These are phyloP conservation scores for Oryza longistaminata DNA, from an alignment of 176 grass and related monocot genomes.

Conservation along the genomic window DNA sequence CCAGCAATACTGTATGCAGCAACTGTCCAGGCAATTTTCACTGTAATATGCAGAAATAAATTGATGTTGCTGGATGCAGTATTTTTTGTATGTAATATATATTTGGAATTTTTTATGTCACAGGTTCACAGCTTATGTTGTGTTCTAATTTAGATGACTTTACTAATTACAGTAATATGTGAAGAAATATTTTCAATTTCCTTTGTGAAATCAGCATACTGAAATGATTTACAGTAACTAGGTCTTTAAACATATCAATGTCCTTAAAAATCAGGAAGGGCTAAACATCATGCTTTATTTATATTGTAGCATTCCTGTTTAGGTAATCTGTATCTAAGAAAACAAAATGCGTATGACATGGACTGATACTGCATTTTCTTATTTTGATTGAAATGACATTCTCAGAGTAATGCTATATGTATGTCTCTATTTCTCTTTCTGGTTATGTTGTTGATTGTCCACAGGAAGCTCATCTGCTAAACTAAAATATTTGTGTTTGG, in stretches of 20 bases:
- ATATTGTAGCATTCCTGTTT: background rate
- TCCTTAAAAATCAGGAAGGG: background rate
- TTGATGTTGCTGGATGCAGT: background rate
- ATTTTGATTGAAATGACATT: background rate
- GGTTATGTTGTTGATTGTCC: background rate
- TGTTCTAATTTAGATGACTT: background rate
- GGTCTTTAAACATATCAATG: background rate
- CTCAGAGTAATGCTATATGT: background rate
- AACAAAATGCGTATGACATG: background rate
- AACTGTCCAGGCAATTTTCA: slow-evolving; percentile 3
- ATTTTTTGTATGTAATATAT: slow-evolving; percentile 16
- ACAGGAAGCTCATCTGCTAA: background rate
- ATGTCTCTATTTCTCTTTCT: background rate
- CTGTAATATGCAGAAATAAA: slow-evolving; percentile 1
- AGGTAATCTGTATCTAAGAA: background rate
- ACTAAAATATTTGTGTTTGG: too few species aligned
- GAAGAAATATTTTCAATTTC: background rate
- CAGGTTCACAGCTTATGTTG: background rate
- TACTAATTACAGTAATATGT: background rate
- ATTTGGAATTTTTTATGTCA: background rate
- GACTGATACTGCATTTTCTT: background rate
- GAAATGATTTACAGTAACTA: background rate
- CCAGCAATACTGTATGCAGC: background rate
- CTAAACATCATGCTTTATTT: background rate
- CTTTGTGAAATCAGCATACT: slow-evolving; percentile 1